phyloP scores from a whole-genome alignment of 2,329 filamentous ascomycete species.

The Ophiostoma piceae region DNA sequence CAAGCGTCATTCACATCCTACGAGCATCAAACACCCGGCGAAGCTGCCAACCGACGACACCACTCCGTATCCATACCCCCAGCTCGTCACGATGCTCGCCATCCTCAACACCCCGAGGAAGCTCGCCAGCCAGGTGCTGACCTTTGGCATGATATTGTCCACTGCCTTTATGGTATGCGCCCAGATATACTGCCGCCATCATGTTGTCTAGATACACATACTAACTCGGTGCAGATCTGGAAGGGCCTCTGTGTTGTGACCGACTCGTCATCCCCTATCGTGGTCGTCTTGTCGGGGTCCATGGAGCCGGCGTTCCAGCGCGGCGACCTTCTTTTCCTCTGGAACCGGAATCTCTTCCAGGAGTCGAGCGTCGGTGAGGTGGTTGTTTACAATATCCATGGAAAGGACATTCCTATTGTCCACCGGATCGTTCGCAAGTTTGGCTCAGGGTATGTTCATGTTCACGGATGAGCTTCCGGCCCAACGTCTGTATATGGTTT shows the following conservation, averaged over 20 bases:
- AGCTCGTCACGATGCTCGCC: conserved; percentile 55
- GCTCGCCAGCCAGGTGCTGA: conserved; percentile 73
- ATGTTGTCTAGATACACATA: background rate
- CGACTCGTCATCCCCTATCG: conserved; percentile 71
- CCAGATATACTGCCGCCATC: background rate
- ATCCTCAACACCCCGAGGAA: conserved; percentile 71
- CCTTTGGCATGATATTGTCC: conserved; percentile 84
- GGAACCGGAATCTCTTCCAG: conserved; percentile 62
- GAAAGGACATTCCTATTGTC: conserved; percentile 96
- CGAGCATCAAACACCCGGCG: background rate
- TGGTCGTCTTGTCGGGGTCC: conserved; percentile 76
- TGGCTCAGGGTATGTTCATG: conserved; percentile 48
- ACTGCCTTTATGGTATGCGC: conserved; percentile 75
- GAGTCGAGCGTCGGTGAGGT: conserved; percentile 49
- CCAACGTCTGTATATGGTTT: background rate
- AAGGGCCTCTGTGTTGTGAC: conserved; percentile 77
- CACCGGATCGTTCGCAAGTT: conserved; percentile 81
- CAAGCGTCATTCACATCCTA: background rate
- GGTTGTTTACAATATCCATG: conserved; percentile 73
- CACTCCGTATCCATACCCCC: background rate
- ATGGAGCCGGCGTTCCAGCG: conserved; percentile 82
- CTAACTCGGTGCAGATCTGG: conserved; percentile 58
- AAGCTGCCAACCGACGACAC: background rate
- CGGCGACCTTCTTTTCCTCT: conserved; percentile 69
- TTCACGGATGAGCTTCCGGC: background rate